Base-by-base conservation (phyloP, 176 grass and related monocot genomes). In the Oryza glumipatula region DNA sequence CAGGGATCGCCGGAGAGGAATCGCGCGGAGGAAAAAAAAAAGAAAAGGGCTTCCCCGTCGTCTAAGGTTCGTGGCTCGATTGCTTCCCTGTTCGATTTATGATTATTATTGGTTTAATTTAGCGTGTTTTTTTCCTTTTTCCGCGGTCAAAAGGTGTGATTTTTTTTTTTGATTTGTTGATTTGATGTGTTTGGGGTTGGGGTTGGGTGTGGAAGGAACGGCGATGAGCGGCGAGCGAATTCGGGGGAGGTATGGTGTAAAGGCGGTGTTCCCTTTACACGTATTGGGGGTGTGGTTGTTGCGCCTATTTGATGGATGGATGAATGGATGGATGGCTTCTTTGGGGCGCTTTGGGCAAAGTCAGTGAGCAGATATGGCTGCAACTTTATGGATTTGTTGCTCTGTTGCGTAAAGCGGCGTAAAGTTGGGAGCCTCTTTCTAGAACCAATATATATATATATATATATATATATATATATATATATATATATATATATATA, bases 1-100 rank as follows among this genome's bases (percentile, higher is more conserved):
- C 79, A 94, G 95, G 88, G 87, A 94, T 89, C 80, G 65, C 83
- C 82, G 74, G 87, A 86, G 79, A 67, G 74, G 68, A 90, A 92
- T 86, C 86, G 83, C 86, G 83, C 83, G 58, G 52, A 68, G 24
- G 30, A 3, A 32, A 32, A 28, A 26, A 28, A 32, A 32, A 32
- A 86, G 5, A 38, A 38, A 38, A 86, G 80, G 79, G 86, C 47
- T 7, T 56, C 56, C 47, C 32, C 19, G 11, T 89, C 14, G 11
- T 89, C 67, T 45, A 13, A 87, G 84, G 84, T 87, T 52, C 39
- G 80, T 80, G n/a, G 30, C 71, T 44, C 52, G 28, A 15, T 14
- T 8, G 6, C 49, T 60, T 60, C 73, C 35, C 32, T 11, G 0
- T 52, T 46, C 15, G 3, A 11, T 3, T 41, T 35, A 16, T 63